phyloP scores from a whole-genome alignment of 257 asterid species.

The Nyctanthes arbortristis region DNA sequence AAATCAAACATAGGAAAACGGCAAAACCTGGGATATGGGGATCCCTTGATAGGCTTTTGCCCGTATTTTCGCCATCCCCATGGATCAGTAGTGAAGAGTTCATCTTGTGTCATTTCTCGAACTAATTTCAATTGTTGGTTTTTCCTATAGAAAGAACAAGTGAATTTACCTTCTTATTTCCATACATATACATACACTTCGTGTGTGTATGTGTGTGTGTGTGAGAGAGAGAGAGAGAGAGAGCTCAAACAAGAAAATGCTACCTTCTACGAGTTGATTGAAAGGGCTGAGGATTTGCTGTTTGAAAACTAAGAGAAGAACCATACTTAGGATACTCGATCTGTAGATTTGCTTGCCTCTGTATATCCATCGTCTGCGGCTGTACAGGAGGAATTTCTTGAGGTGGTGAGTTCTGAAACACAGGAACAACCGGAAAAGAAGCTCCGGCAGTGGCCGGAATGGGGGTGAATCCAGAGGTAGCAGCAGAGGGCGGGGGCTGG shows the following conservation, averaged over 20 bases:
- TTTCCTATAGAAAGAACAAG: constrained; percentile 40
- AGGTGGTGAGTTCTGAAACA: not conserved
- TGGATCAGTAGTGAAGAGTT: constrained; percentile 56
- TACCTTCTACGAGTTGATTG: constrained; percentile 57
- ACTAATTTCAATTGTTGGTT: constrained; percentile 46
- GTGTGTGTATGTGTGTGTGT: not conserved
- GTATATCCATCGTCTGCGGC: constrained; percentile 33
- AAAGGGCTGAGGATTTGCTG: constrained; percentile 35
- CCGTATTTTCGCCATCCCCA: constrained; percentile 90
- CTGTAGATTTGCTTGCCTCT: too few relatives aligned
- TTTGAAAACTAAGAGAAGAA: constrained; percentile 28
- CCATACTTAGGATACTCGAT: constrained; percentile 5
- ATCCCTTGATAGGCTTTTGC: constrained; percentile 81
- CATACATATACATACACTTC: not conserved
- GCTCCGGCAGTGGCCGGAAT: not conserved
- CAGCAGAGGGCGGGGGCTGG: constrained; percentile 13
- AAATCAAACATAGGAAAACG: not conserved
- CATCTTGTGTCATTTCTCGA: constrained; percentile 62
- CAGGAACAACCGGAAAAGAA: not conserved
- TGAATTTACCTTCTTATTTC: not conserved
- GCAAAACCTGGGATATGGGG: constrained; percentile 68
- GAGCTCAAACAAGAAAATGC: too few relatives aligned
- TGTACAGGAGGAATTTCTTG: constrained; percentile 20
- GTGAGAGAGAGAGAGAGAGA: not conserved
- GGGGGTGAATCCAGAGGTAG: constrained; percentile 4